Conservation (phyloP, 495 filamentous ascomycete species). For the Trichoderma virens region DNA sequence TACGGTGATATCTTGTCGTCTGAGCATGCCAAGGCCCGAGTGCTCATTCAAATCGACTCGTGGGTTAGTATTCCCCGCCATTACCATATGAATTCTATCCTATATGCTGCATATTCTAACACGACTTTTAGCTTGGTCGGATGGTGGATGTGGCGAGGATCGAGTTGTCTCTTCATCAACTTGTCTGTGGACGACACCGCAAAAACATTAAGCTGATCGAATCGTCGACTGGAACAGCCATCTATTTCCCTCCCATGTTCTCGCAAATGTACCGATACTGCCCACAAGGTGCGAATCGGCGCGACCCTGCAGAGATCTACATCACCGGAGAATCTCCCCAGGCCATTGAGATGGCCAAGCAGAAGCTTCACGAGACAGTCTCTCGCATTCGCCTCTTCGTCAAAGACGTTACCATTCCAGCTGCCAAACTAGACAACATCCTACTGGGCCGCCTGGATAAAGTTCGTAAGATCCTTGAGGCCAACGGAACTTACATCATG, state of each 20-base stretch:
- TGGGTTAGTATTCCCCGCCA: slow-evolving; percentile 54
- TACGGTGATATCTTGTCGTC: slow-evolving; percentile 92
- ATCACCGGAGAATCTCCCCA: slow-evolving; percentile 82
- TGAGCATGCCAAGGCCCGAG: slow-evolving; percentile 92
- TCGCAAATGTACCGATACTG: slow-evolving; percentile 82
- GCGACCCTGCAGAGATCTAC: slow-evolving; percentile 82
- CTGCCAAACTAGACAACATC: slow-evolving; percentile 89
- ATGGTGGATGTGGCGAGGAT: slow-evolving; percentile 74
- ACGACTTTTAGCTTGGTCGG: slow-evolving; percentile 62
- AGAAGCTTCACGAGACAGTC: slow-evolving; percentile 76
- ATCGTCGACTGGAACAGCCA: slow-evolving; percentile 85
- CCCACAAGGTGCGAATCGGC: slow-evolving; percentile 65
- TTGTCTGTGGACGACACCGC: slow-evolving; percentile 82
- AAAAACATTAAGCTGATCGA: slow-evolving; percentile 98
- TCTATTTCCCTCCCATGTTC: slow-evolving; percentile 95
- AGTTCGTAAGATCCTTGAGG: slow-evolving; percentile 94
- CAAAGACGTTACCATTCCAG: slow-evolving; percentile 79
- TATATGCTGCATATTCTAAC: slow-evolving; percentile 9
- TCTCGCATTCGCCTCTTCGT: slow-evolving; percentile 70
- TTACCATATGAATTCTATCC: background rate
- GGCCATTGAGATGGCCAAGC: slow-evolving; percentile 77
- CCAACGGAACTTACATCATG: slow-evolving; percentile 87
- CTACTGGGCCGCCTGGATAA: slow-evolving; percentile 88
- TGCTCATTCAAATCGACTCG: slow-evolving; percentile 95
- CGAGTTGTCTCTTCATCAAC: slow-evolving; percentile 78